Base-by-base conservation (phyloP, 2,329 filamentous ascomycete genomes). In the Ophiocordyceps australis region DNA sequence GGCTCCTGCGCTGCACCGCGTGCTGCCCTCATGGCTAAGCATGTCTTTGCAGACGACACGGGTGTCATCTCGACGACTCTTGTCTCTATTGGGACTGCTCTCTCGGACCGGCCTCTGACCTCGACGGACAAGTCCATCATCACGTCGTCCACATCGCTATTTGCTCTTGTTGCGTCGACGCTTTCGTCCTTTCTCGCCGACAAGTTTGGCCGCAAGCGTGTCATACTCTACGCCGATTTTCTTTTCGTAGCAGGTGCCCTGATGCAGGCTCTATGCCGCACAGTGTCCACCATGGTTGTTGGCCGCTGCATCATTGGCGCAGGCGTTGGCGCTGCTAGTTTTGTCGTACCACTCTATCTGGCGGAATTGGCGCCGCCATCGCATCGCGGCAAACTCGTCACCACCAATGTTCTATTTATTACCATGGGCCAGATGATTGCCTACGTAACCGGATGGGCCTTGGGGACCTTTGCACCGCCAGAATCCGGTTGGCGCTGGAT, bases 361-460 rank as follows among this genome's bases (percentile, higher is more conserved):
- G 75, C 78, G 7, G 86, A 95, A 49, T 57, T 93, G 9, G 73
- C 80, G 4, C 85, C 86, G 0, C 69, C 79, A 2, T 61, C 69
- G 14, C 69, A 78, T 32, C 60, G 86, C 28, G 86, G 86, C 10
- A 58, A 78, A 21, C 55, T 95, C 21, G 77, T 94, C 4, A 91
- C 82, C 1, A 66, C 89, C 29, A 74, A 81, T 31, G 71, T 76
- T 15, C 54, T 94, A 14, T 83, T 91, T 37, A 75, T 94, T 29
- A 93, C 85, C 0, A 58, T 79, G 9, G 86, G 86, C 0, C 85
- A 94, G 50, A 79, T 93, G 3, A 66, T 91, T 13, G 85, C 86
- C 3, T 94, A 94, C 47, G 45, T 91, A 2, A 54, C 83, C 6
- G 86, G 86, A 2, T 93, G 79, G 76, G 47, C 61, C 0, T 74